These are phyloP conservation scores for Odonthalia washingtoniensis DNA, from an alignment of 31 red algal genomes.

Conservation along the genomic window DNA sequence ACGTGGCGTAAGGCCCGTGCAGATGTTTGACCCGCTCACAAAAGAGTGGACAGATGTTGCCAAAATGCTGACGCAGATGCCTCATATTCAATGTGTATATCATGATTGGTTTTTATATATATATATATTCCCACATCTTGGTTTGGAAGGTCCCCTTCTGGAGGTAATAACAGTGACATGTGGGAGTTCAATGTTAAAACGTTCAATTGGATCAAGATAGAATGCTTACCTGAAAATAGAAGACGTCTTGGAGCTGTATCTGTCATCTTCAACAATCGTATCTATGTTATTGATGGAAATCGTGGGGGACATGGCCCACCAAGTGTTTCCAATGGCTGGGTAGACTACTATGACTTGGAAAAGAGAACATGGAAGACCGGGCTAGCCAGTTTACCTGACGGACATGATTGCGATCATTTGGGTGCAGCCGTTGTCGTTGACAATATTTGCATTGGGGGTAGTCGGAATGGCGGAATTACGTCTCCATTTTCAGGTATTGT, in stretches of 20 bases:
- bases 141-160: too few species aligned
- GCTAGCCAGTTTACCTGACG: conserved; percentile 45
- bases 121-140: conserved; percentile 35
- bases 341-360: too few species aligned
- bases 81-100: conserved; percentile 69
- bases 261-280: conserved; percentile 44
- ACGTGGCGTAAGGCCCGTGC: too few species aligned
- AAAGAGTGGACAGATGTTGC: too few species aligned
- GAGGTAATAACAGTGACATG: conserved; percentile 10
- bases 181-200: conserved; percentile 41
- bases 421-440: conserved; percentile 61
- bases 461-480: conserved; percentile 46
- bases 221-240: conserved; percentile 39
- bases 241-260: conserved; percentile 57
- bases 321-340: too few species aligned
- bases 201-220: conserved; percentile 48
- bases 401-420: conserved; percentile 54
- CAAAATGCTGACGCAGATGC: conserved; percentile 55
- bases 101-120: conserved; percentile 5
- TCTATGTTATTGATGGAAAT: conserved; percentile 73
- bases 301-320: conserved; percentile 63
- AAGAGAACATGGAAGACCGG: conserved; percentile 52
- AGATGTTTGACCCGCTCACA: too few species aligned
- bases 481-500: conserved; percentile 33
- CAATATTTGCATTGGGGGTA: conserved; percentile 65